Evolutionary conservation across 495 filamentous ascomycete species (phyloP).

Genomic region (Chaetomium fimeti): DNA sequence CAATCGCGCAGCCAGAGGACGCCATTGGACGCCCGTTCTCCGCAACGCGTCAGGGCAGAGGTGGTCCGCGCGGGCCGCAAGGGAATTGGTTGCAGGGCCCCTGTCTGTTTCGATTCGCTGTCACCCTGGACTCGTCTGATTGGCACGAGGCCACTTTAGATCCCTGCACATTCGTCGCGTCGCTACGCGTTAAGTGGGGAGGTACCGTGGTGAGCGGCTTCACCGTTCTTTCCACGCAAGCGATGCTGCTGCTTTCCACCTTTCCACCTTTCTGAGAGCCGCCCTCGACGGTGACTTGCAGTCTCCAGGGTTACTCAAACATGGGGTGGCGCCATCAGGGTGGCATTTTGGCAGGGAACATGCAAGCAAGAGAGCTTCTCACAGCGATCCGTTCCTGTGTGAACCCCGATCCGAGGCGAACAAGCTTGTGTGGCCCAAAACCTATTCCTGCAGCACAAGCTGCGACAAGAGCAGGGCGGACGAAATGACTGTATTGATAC

Average conservation of each 20-base stretch:
- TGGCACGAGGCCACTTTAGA: slow-evolving; percentile 38
- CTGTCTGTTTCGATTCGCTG: slow-evolving; percentile 28
- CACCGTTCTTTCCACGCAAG: slow-evolving; percentile 13
- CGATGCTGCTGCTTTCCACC: not conserved
- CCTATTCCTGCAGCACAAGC: not conserved
- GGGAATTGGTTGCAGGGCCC: slow-evolving; percentile 23
- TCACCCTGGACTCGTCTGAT: slow-evolving; percentile 34
- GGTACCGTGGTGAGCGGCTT: slow-evolving; percentile 18
- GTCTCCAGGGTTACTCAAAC: slow-evolving; percentile 11
- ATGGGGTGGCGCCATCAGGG: not conserved
- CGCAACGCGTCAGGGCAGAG: slow-evolving; percentile 31
- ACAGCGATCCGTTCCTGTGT: not conserved
- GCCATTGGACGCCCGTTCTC: slow-evolving; percentile 26
- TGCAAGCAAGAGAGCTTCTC: no score
- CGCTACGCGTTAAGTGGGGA: slow-evolving; percentile 5
- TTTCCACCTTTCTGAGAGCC: not conserved
- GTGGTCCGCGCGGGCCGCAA: slow-evolving; percentile 30
- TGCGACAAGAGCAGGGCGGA: slow-evolving; percentile 8
- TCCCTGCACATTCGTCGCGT: slow-evolving; percentile 37
- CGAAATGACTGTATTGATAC: slow-evolving; percentile 12
- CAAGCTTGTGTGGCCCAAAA: slow-evolving; percentile 1
- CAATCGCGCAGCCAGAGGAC: slow-evolving; percentile 3
- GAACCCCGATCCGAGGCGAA: slow-evolving; percentile 15
- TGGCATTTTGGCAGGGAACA: not conserved
- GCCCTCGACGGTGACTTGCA: slow-evolving; percentile 24